A percentile compares a stretch with the other conserved stretches of the same genome.
Evolutionary conservation across 2,329 filamentous ascomycete genomes (phyloP).

Genomic region (Colletotrichum tanaceti): DNA sequence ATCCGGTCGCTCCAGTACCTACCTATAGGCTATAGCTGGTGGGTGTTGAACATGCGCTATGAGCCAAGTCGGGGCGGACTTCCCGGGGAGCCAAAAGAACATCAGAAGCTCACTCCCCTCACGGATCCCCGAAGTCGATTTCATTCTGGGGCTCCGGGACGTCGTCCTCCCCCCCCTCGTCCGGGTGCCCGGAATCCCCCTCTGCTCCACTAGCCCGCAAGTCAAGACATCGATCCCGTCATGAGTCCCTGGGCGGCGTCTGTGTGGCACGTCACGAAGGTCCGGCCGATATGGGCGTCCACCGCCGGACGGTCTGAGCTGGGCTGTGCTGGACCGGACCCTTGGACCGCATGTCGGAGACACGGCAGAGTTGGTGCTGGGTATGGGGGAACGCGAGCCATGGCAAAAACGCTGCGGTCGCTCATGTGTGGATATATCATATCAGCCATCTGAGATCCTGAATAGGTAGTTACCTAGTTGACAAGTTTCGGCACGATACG

Average conservation of each 20-base stretch:
- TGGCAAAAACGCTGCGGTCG: background rate
- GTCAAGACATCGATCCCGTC: background rate
- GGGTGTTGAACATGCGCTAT: background rate
- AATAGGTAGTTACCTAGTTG: too few species aligned
- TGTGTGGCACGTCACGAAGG: conserved; percentile 6
- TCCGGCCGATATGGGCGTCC: background rate
- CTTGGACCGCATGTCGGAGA: background rate
- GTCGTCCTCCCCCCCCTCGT: background rate
- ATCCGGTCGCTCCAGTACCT: too few species aligned
- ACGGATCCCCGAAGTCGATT: background rate
- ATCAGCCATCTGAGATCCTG: too few species aligned
- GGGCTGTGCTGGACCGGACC: background rate
- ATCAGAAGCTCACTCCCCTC: background rate
- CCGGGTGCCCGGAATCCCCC: background rate
- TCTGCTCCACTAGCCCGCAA: background rate
- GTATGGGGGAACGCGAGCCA: background rate
- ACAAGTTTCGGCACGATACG: too few species aligned
- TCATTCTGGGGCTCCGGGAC: background rate
- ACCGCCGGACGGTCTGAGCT: background rate
- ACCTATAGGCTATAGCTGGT: too few species aligned
- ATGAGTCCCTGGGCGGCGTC: background rate
- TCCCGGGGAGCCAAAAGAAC: too few species aligned
- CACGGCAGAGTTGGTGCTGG: background rate
- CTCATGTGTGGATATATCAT: too few species aligned
- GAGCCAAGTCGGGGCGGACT: background rate